These are phyloP conservation scores for Aspergillus sp. DNA, from an alignment of 2,329 filamentous ascomycete species.

Conservation along the genomic window DNA sequence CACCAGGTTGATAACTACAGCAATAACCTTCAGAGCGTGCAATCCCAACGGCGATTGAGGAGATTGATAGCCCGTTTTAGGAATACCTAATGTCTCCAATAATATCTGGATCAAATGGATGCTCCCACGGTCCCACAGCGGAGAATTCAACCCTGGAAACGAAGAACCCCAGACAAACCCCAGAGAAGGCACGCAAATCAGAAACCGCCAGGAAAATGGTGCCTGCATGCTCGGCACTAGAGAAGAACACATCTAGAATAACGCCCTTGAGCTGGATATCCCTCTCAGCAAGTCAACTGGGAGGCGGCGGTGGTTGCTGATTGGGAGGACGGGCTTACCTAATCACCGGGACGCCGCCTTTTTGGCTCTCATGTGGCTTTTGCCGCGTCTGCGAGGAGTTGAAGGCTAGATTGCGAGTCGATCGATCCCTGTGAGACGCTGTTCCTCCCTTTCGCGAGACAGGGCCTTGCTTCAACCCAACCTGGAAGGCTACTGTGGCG, in stretches of 20 bases:
- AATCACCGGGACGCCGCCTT: constrained; percentile 24
- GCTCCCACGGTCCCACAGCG: background rate
- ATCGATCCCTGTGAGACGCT: constrained; percentile 5
- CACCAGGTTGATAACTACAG: too few relatives aligned
- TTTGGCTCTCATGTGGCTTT: constrained; percentile 31
- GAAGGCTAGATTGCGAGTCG: background rate
- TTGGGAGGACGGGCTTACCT: constrained; percentile 24
- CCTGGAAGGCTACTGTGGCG: constrained; percentile 3
- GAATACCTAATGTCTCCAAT: background rate
- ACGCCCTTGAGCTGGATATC: too few relatives aligned
- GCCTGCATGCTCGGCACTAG: too few relatives aligned
- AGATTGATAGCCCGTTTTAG: background rate
- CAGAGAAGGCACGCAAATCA: background rate
- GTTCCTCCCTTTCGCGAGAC: background rate
- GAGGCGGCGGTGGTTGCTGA: constrained; percentile 2
- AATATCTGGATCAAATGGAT: background rate
- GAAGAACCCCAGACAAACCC: background rate
- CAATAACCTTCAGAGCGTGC: too few relatives aligned
- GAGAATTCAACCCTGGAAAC: background rate
- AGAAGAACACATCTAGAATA: too few relatives aligned
- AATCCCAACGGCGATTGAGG: too few relatives aligned
- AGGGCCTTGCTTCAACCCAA: background rate
- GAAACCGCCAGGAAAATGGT: background rate
- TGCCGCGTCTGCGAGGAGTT: constrained; percentile 22
- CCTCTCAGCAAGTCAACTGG: background rate